Conservation (phyloP, 208 protist species). For the Porcisia hertigi region DNA sequence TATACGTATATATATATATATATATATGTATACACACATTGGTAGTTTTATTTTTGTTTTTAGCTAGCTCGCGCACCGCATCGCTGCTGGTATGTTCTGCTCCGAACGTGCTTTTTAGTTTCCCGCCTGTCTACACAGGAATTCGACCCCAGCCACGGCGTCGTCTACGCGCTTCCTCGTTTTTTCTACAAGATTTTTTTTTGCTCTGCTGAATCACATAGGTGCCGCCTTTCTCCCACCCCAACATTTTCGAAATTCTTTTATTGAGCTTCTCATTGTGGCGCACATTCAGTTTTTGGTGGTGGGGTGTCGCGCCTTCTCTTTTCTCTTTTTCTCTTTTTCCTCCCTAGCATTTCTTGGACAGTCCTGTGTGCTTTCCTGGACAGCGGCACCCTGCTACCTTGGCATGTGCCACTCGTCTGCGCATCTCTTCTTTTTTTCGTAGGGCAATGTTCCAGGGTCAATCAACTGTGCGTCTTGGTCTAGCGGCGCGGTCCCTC, state of each 20-base stretch:
- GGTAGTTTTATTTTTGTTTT: not conserved
- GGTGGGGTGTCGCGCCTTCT: not conserved
- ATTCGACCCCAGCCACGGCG: too few relatives aligned
- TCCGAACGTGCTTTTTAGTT: too few relatives aligned
- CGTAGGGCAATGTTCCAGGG: conserved; percentile 6
- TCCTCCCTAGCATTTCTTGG: not conserved
- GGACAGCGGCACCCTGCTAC: not conserved
- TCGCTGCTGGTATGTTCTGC: too few relatives aligned
- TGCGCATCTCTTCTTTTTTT: not conserved
- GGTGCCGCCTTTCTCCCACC: too few relatives aligned
- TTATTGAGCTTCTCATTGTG: not conserved
- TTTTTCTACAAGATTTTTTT: too few relatives aligned
- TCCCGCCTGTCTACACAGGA: too few relatives aligned
- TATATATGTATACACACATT: not conserved
- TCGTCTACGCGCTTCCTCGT: too few relatives aligned
- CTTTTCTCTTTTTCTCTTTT: not conserved
- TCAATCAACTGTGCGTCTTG: not conserved
- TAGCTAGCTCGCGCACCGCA: not conserved
- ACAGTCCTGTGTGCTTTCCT: too few relatives aligned
- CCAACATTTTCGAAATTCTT: too few relatives aligned
- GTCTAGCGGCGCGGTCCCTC: not conserved
- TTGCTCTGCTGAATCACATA: too few relatives aligned
- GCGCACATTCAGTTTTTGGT: not conserved
- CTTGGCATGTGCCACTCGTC: not conserved
- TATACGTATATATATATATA: not conserved